Conservation (phyloP, 1,284 basidiomycete species). For the Wallemia hederae region DNA sequence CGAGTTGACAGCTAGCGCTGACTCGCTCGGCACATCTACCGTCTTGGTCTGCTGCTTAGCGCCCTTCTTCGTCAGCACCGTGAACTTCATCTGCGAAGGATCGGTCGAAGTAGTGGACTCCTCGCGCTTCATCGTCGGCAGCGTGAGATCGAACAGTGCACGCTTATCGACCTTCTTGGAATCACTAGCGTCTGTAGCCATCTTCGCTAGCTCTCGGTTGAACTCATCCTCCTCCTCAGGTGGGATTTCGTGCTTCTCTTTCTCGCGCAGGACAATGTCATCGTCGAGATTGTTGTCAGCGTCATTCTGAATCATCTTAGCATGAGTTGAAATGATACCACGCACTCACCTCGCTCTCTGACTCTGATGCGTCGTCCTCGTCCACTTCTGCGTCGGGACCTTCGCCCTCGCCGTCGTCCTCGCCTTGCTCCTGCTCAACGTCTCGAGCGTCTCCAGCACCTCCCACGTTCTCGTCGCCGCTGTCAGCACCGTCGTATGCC, state of each 20-base stretch:
- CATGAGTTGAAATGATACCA: not conserved
- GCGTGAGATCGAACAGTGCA: slow-evolving; percentile 61
- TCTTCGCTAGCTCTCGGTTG: slow-evolving; percentile 76
- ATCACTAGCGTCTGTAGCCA: slow-evolving; percentile 59
- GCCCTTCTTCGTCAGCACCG: slow-evolving; percentile 70
- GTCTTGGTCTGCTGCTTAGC: slow-evolving; percentile 73
- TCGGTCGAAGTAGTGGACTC: slow-evolving; percentile 22
- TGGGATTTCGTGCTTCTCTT: slow-evolving; percentile 17
- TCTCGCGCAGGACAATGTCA: slow-evolving; percentile 28
- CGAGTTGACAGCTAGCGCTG: slow-evolving; percentile 62
- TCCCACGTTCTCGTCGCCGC: slow-evolving; percentile 13
- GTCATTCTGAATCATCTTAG: slow-evolving; percentile 5
- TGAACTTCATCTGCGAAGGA: slow-evolving; percentile 62
- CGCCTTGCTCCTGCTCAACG: slow-evolving; percentile 41
- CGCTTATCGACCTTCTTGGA: slow-evolving; percentile 57
- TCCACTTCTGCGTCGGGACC: slow-evolving; percentile 28
- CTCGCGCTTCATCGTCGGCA: slow-evolving; percentile 29
- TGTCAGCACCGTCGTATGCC: slow-evolving; percentile 9
- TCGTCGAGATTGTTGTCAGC: slow-evolving; percentile 22
- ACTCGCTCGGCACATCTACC: slow-evolving; percentile 57
- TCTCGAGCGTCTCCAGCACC: slow-evolving; percentile 18
- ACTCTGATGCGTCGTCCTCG: slow-evolving; percentile 20
- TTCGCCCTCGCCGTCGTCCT: slow-evolving; percentile 21
- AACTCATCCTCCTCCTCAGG: slow-evolving; percentile 81
- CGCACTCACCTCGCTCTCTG: not conserved